Evolutionary conservation across 2,329 filamentous ascomycete genomes (phyloP).

Genomic region (Phialemoniopsis sp.): DNA sequence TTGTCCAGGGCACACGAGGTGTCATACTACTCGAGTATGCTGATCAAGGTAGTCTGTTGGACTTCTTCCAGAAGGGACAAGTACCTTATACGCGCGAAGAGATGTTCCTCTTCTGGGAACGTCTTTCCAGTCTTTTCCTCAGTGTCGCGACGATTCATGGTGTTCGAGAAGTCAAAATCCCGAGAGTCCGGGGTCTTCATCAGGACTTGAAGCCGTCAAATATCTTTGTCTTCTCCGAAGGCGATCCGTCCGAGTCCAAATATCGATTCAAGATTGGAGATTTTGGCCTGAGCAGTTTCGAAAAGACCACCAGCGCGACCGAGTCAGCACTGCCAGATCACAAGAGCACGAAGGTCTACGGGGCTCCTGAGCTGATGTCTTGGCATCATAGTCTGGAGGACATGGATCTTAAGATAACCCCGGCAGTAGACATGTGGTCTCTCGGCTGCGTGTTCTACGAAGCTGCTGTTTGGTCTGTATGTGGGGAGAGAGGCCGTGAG

Average conservation of each 20-base stretch:
- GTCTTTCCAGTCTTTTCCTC: neutral
- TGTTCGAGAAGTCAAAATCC: neutral
- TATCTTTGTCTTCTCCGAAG: constrained; percentile 1
- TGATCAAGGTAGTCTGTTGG: neutral
- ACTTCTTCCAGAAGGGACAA: neutral
- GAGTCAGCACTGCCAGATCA: neutral
- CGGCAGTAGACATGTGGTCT: constrained; percentile 1
- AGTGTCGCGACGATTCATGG: neutral
- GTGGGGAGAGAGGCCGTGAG: neutral
- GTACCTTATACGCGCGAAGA: neutral
- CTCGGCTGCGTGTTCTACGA: neutral
- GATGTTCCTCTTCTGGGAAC: neutral
- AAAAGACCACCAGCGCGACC: no score
- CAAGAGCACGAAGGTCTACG: neutral
- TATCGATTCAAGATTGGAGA: constrained; percentile 1
- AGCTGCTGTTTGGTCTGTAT: neutral
- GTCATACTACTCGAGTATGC: constrained; percentile 3
- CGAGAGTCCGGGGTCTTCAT: neutral
- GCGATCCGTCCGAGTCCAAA: neutral
- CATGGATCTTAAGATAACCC: neutral
- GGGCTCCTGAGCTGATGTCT: neutral
- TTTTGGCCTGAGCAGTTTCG: constrained; percentile 1
- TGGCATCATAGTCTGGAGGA: neutral
- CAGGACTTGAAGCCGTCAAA: constrained; percentile 2
- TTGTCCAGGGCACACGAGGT: neutral